Evolutionary conservation across 768 basidiomycete genomes (phyloP).

Genomic region (Leccinellum rugosiceps): DNA sequence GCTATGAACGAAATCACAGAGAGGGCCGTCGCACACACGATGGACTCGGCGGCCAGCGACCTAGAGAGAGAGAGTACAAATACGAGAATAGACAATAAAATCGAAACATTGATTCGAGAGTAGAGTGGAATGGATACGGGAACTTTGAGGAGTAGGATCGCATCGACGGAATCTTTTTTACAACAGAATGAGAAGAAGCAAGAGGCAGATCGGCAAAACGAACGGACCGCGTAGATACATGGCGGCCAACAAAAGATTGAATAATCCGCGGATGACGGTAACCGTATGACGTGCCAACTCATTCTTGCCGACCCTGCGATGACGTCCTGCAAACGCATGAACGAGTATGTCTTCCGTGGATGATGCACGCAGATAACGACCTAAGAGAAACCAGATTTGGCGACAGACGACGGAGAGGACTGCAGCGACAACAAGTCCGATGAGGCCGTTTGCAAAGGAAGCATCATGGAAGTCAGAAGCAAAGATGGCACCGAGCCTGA

Average conservation of each 20-base stretch:
- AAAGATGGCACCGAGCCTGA: constrained; percentile 68
- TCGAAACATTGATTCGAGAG: constrained; percentile 40
- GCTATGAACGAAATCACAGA: constrained; percentile 58
- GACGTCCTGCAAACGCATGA: constrained; percentile 54
- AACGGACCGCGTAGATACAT: constrained; percentile 66
- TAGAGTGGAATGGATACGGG: constrained; percentile 32
- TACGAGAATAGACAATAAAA: constrained; percentile 40
- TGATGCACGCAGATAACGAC: constrained; percentile 61
- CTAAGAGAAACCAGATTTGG: constrained; percentile 77
- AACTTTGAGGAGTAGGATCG: constrained; percentile 46
- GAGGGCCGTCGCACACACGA: constrained; percentile 55
- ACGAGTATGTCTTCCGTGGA: constrained; percentile 65
- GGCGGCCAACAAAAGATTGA: constrained; percentile 51
- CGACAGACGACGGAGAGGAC: constrained; percentile 56
- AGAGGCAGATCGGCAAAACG: not conserved
- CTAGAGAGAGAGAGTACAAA: constrained; percentile 52
- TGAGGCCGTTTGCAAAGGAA: constrained; percentile 49
- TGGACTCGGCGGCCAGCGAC: constrained; percentile 51
- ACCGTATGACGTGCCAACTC: constrained; percentile 41
- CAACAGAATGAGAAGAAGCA: constrained; percentile 9
- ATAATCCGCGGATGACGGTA: constrained; percentile 41
- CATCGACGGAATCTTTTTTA: constrained; percentile 51
- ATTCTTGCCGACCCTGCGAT: constrained; percentile 48
- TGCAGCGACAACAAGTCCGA: constrained; percentile 52
- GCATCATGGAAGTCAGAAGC: constrained; percentile 44